phyloP scores from a whole-genome alignment of 192 early-diverging fungal species.

The Coemansia guatemalensis region DNA sequence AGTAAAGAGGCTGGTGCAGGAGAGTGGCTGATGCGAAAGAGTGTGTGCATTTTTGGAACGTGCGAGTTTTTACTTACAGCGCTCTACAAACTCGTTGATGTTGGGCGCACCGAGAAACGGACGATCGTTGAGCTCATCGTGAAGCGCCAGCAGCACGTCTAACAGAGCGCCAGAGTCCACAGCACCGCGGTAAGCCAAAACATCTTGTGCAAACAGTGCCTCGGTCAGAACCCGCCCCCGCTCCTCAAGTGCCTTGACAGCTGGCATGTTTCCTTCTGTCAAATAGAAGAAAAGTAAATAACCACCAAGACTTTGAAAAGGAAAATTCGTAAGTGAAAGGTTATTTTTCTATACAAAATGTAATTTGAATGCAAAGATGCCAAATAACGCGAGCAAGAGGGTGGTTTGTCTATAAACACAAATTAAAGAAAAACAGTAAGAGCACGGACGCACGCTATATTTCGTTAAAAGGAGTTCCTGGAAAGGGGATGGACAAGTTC shows the following conservation, averaged over 20 bases:
- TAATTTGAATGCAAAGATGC: neutral
- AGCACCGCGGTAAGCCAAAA: conserved; percentile 48
- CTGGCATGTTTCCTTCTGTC: conserved; percentile 10
- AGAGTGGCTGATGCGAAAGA: neutral
- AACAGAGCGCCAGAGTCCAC: conserved; percentile 45
- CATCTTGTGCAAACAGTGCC: conserved; percentile 33
- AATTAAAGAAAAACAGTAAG: neutral
- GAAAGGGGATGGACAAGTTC: too few relatives aligned
- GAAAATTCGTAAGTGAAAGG: neutral
- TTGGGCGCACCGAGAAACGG: conserved; percentile 38
- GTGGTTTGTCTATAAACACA: neutral
- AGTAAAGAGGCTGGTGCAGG: neutral
- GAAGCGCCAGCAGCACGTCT: conserved; percentile 39
- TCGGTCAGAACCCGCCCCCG: conserved; percentile 31
- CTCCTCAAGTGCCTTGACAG: conserved; percentile 33
- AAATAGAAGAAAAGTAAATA: too few relatives aligned
- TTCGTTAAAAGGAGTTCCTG: too few relatives aligned
- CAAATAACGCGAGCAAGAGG: neutral
- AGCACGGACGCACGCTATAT: too few relatives aligned
- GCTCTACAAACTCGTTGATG: conserved; percentile 45
- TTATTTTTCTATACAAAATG: too few relatives aligned
- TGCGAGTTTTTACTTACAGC: conserved; percentile 27
- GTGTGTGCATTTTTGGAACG: neutral
- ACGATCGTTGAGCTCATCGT: conserved; percentile 45
- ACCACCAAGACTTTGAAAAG: neutral